phyloP scores from a whole-genome alignment of 371 early-diverging fungal genomes.

The Mortierella sp. region DNA sequence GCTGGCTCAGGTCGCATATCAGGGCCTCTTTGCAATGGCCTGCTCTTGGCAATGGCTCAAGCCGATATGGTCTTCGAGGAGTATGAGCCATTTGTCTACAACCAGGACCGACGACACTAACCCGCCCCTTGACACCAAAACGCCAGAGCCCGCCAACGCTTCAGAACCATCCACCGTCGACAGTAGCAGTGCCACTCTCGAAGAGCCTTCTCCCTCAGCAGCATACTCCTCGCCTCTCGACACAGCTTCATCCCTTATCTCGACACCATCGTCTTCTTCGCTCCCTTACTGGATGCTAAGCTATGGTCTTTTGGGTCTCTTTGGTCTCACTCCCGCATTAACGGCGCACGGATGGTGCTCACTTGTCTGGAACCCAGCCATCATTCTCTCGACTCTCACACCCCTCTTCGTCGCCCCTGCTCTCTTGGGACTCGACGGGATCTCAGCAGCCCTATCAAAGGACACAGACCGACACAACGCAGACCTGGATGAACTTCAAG shows the following conservation, averaged over 20 bases:
- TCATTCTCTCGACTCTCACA: slow-evolving; percentile 26
- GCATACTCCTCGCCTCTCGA: neutral
- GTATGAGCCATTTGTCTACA: neutral
- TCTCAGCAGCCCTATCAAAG: slow-evolving; percentile 25
- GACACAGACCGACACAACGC: slow-evolving; percentile 20
- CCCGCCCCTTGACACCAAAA: slow-evolving; percentile 2
- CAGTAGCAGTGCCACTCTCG: neutral
- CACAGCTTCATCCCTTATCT: neutral
- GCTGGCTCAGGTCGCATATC: slow-evolving; percentile 31
- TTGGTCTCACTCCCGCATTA: slow-evolving; percentile 19
- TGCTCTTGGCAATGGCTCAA: slow-evolving; percentile 52
- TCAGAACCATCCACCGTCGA: slow-evolving; percentile 11
- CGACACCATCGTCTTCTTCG: neutral
- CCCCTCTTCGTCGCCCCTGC: slow-evolving; percentile 34
- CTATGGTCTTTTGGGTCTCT: slow-evolving; percentile 38
- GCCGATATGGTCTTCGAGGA: slow-evolving; percentile 3
- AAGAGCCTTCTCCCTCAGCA: neutral
- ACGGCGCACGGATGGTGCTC: slow-evolving; percentile 8
- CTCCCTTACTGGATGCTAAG: slow-evolving; percentile 34
- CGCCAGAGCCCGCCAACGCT: slow-evolving; percentile 14
- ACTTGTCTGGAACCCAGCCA: slow-evolving; percentile 19
- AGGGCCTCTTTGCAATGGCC: slow-evolving; percentile 44
- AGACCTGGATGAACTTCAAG: slow-evolving; percentile 31
- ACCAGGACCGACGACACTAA: slow-evolving; percentile 12
- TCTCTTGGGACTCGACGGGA: slow-evolving; percentile 31